Evolutionary conservation across 1,284 basidiomycete species (phyloP), one percentile per base, ranked within the genome.

Genomic region (Rhodotorula sp.): DNA sequence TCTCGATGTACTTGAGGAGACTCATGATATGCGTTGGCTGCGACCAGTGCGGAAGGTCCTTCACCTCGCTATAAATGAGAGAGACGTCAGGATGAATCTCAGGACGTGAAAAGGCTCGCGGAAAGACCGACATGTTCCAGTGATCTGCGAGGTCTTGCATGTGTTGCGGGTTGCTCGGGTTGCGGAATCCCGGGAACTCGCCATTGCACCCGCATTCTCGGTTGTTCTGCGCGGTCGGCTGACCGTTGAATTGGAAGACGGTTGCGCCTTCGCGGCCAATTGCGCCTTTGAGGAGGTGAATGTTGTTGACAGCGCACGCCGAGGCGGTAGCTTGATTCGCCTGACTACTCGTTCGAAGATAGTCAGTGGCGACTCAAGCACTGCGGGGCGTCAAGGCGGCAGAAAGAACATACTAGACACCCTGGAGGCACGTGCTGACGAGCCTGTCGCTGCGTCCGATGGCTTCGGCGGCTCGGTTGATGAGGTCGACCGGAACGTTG

Each of bases 201-300:
- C 64, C 64, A 14, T 66, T 29, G 30, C 64, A 66, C 14, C 64
- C 64, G 29, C 51, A 54, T 51, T 66, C 64, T 29, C 64, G 48
- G 30, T 66, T 66, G 58, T 66, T 66, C 64, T 64, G 64, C 24
- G 64, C 64, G 14, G 64, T 66, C 10, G 64, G 64, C 58, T 66
- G 64, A 1, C 64, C 64, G 44, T 66, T 66, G 64, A 66, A 66
- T 51, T 66, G 64, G 51, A 66, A 46, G 24, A 66, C 64, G 42
- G 42, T 53, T 10, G 64, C 51, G 22, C 64, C 64, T 15, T 55
- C 59, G 12, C 30, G 26, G 4, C 64, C 64, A 29, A 66, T 66
- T 2, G 49, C 48, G 20, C 64, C 64, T 44, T 66, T 66, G 44
- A 66, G 24, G 18, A 66, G 51, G 64, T 66, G 37, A 51, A 66